Base-by-base conservation (phyloP, 139 green algal species). In the Raphidocelis subcapitata region DNA sequence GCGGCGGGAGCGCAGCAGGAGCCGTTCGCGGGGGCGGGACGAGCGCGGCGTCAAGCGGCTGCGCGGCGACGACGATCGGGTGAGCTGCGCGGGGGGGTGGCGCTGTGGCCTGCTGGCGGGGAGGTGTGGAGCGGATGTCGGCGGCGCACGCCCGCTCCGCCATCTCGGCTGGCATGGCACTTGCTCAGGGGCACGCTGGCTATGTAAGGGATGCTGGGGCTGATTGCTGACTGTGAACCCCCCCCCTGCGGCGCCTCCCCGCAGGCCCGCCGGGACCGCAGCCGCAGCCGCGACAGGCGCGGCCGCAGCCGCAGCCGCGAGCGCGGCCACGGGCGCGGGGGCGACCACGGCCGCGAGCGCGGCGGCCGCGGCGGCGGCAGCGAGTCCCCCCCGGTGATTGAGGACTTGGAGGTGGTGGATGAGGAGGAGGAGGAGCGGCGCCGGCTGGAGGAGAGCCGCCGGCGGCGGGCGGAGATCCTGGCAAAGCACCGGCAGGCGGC, bases 371-470 rank as follows among this genome's bases (percentile, higher is more conserved):
- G 59, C 29, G 29, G 31, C 15, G 59, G 59, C 31, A 20, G 36
- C 20, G 59, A 65, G 29, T 65, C 67, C 3, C 16, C 41, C 2
- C 36, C 24, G 61, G 16, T 20, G 23, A n/a, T 20, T 18, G 80
- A 76, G 0, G 67, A 73, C 0, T 59, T 87, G 74, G 57, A 74
- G 49, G 76, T 26, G 5, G 66, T 81, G 57, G 61, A 62, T 2
- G 76, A 83, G 62, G 81, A 84, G 1, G 82, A 87, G 23, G 81
- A 87, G 59, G 86, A 93, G 72, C 73, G 83, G n/a, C n/a, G 56
- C 36, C 74, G 88, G 23, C 90, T 91, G 10, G 85, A 92, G 69
- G 84, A 89, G 67, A 82, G 88, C 62, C 61, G 90, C 37, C 62
- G 75, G 33, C 67, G 81, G 24, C 65, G 87, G 5, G 65, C 80